Base-by-base conservation (phyloP, 2,329 filamentous ascomycete genomes). In the Purpureocillium takamizusanense region DNA sequence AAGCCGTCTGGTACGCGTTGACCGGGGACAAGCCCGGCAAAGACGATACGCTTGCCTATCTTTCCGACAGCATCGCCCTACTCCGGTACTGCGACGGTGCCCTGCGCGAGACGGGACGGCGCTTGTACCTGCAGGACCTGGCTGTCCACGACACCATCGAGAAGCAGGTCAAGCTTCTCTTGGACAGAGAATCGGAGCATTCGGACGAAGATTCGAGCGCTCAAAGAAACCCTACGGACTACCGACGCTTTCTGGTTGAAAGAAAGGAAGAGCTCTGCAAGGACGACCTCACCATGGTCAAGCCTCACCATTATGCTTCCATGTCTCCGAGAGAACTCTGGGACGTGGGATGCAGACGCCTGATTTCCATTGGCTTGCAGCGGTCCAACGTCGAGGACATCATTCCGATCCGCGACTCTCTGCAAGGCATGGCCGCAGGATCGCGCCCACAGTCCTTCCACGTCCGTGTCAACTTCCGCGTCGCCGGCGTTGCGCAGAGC, bases 61-160 rank as follows among this genome's bases (percentile, higher is more conserved):
- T 60, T 4, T 54, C 58, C 0, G 60, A 63, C 39, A 63, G 60
- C 43, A 63, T 63, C 41, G 56, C 54, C 4, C 43, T 63, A 4
- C 46, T 63, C 1, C 57, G 60, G 13, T 63, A 60, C 31, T 63
- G 60, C 31, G 60, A 63, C 29, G 39, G 42, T 7, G 52, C 60
- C 1, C 36, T 54, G 3, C 46, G 52, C 3, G 25, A 28, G 1
- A 52, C 46, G 4, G 56, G 56, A 1, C 51, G 47, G 14, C 51
- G 51, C 1, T 39, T 63, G 1, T 62, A 62, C 25, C 40, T 62
- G 4, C 58, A 63, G n/a, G 60, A 63, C 36, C 42, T 63, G 17
- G 30, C 46, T 1, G 42, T 51, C 5, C 43, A 55, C 31, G 50
- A 57, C 12, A 60, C 59, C 0, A 41, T 62, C 2, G 48, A 54